A percentile compares a stretch with the other conserved stretches of the same genome.
phyloP scores from a whole-genome alignment of 2,329 filamentous ascomycete species.

The Cladosporium sp. region DNA sequence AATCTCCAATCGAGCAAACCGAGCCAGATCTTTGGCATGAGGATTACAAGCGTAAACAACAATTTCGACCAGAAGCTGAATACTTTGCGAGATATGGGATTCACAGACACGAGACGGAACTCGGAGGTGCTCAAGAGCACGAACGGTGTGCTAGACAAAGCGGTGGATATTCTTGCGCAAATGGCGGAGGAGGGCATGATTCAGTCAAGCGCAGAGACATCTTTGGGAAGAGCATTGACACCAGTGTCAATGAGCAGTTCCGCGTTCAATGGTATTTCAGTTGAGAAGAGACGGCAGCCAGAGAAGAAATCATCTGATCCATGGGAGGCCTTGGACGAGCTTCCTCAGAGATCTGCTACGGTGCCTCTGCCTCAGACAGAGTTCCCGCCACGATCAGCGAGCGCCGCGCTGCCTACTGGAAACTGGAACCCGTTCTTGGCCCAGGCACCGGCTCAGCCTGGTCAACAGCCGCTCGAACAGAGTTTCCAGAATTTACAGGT shows the following conservation, averaged over 20 bases:
- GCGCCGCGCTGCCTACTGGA: slow-evolving; percentile 30
- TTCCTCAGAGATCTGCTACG: slow-evolving; percentile 24
- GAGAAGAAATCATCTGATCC: slow-evolving; percentile 30
- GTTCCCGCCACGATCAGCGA: slow-evolving; percentile 31
- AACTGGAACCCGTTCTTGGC: slow-evolving; percentile 68
- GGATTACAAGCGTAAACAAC: slow-evolving; percentile 53
- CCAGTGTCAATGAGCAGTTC: slow-evolving; percentile 46
- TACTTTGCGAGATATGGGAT: slow-evolving; percentile 85
- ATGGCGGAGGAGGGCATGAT: slow-evolving; percentile 66
- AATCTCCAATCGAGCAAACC: slow-evolving; percentile 54
- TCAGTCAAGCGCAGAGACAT: slow-evolving; percentile 26
- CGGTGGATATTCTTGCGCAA: slow-evolving; percentile 78
- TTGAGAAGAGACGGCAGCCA: slow-evolving; percentile 35
- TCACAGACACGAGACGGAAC: slow-evolving; percentile 77
- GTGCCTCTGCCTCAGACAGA: slow-evolving; percentile 25
- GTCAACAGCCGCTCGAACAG: slow-evolving; percentile 30
- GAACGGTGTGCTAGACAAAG: slow-evolving; percentile 77
- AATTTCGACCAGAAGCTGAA: slow-evolving; percentile 72
- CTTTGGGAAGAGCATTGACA: slow-evolving; percentile 23
- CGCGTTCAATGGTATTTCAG: slow-evolving; percentile 39
- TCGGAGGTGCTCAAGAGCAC: slow-evolving; percentile 75
- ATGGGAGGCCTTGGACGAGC: slow-evolving; percentile 41
- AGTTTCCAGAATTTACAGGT: slow-evolving; percentile 70
- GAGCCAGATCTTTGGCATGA: slow-evolving; percentile 33
- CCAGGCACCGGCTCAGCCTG: slow-evolving; percentile 30